Evolutionary conservation across 331 rosid genomes (phyloP).

Genomic region (Malus hybrid): DNA sequence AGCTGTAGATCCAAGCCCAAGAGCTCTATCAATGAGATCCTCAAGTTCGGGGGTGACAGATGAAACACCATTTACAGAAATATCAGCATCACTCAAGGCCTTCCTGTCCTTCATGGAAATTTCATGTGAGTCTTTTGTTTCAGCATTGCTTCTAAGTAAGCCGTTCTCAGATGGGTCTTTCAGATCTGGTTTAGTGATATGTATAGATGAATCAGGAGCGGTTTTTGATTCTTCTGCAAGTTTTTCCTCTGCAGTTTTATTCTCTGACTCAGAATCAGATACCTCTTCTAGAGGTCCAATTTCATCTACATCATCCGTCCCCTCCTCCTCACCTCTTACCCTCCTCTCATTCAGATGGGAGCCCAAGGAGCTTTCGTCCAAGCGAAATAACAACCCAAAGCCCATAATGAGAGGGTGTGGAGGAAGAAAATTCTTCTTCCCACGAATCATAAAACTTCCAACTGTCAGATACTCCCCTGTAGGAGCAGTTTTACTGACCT

Average conservation of each 20-base stretch:
- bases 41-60: slow-evolving; percentile 70
- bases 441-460: slow-evolving; percentile 97
- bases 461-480: slow-evolving; percentile 97
- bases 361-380: slow-evolving; percentile 97
- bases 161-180: slow-evolving; percentile 18
- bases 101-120: slow-evolving; percentile 23
- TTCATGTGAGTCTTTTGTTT: slow-evolving; percentile 28
- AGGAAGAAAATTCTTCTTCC: slow-evolving; percentile 93
- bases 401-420: slow-evolving; percentile 98
- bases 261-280: slow-evolving; percentile 68
- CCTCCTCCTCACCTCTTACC: slow-evolving; percentile 96
- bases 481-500: slow-evolving; percentile 99
- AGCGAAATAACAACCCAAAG: slow-evolving; percentile 83
- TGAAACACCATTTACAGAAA: slow-evolving; percentile 33
- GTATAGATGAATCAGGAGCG: slow-evolving; percentile 26
- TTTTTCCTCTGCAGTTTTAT: slow-evolving; percentile 30
- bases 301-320: slow-evolving; percentile 51
- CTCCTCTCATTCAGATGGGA: slow-evolving; percentile 96
- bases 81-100: slow-evolving; percentile 23
- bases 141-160: slow-evolving; percentile 12
- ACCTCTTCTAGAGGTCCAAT: slow-evolving; percentile 44
- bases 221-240: slow-evolving; percentile 29
- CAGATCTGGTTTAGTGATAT: slow-evolving; percentile 12
- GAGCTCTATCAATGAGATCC: slow-evolving; percentile 87
- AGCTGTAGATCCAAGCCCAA: slow-evolving; percentile 79